Evolutionary conservation across 2,329 filamentous ascomycete genomes (phyloP), one percentile per base, ranked within the genome.

Genomic region (Alternaria gansuensis): DNA sequence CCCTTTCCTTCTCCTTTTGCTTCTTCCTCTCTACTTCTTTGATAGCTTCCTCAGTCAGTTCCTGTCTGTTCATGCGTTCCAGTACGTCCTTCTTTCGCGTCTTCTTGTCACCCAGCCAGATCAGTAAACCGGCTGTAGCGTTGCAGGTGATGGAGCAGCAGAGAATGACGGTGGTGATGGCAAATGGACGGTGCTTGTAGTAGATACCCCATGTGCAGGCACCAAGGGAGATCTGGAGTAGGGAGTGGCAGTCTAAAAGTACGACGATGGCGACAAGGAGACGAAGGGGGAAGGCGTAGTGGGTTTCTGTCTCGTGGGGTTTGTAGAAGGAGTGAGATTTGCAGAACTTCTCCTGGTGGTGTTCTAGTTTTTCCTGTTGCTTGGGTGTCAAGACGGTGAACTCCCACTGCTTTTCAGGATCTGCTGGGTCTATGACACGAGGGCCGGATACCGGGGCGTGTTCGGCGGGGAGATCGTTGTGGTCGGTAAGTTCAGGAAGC

Each of bases 301-400:
- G 92, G 0, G 92, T 96, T 33, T 87, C 82, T 0, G 92, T 96
- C 77, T 96, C 92, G 75, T 96, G 90, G 0, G 92, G 91, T 70
- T 93, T 93, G 82, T 96, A 96, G 77, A 94, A 96, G 5, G 90
- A 93, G 75, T 96, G 92, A 0, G 89, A 92, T 67, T 90, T 92
- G 71, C 89, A 84, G 70, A 95, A 90, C 70, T 93, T 94, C 66
- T 82, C 84, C 71, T 93, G 90, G 70, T 96, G 92, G 72, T 95
- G 88, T 50, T 88, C 83, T 9, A 96, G 83, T 48, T 84, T 86
- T 59, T 83, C 83, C 70, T 93, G 89, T 74, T 95, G 90, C 59
- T 84, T 77, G 5, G 76, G 77, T 0, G 82, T 87, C 3, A 95
- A 81, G 4, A 92, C 88, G 0, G 86, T 86, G 62, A 82, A 85